A percentile compares a stretch with the other conserved stretches of the same genome.
Evolutionary conservation across 208 protist species (phyloP).

Genomic region (Balamuthia mandrillaris): DNA sequence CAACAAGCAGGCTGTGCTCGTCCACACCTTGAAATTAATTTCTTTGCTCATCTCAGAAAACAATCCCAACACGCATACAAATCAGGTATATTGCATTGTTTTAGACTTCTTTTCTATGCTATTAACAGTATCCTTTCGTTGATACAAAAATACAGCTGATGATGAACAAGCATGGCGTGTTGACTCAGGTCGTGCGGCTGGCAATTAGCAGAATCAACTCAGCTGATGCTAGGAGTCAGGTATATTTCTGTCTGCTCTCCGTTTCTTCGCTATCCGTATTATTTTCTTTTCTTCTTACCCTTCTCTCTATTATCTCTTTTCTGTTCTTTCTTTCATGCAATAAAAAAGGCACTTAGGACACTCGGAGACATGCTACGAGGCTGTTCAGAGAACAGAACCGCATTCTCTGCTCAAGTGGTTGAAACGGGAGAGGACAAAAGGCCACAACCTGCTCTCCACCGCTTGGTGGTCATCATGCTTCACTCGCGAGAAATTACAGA

Average conservation of each 20-base stretch:
- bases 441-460: background rate
- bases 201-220: background rate
- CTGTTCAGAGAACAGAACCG: background rate
- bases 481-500: background rate
- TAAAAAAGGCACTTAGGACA: background rate
- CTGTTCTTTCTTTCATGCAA: background rate
- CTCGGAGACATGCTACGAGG: background rate
- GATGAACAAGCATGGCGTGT: background rate
- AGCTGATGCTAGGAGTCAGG: background rate
- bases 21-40: background rate
- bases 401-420: background rate
- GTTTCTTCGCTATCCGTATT: background rate
- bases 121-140: background rate
- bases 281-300: background rate
- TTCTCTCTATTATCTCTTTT: background rate
- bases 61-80: background rate
- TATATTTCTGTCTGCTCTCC: background rate
- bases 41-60: background rate
- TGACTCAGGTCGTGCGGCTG: background rate
- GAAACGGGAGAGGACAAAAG: background rate
- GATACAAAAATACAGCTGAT: background rate
- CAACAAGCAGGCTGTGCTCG: background rate
- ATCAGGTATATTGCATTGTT: background rate
- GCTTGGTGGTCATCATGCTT: background rate
- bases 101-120: background rate